These are phyloP conservation scores for Lobosporangium transversale DNA, from an alignment of 192 early-diverging fungal genomes.

Conservation along the genomic window DNA sequence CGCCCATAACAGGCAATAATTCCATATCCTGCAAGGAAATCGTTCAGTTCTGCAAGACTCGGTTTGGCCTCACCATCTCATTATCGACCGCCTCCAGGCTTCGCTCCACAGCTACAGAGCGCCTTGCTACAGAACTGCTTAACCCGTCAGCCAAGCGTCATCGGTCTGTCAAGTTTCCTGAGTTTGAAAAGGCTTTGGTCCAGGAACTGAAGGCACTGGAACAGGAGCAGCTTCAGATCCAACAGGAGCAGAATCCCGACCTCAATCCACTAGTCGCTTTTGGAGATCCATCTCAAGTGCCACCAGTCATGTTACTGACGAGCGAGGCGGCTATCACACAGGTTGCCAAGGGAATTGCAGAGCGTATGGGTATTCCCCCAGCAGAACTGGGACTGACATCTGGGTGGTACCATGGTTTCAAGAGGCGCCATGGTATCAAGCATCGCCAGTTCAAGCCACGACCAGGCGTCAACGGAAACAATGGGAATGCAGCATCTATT, in stretches of 20 bases:
- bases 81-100: slow-evolving; percentile 45
- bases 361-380: slow-evolving; percentile 46
- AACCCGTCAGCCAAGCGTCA: slow-evolving; percentile 50
- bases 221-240: slow-evolving; percentile 46
- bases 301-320: slow-evolving; percentile 44
- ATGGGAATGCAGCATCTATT: not conserved
- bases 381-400: slow-evolving; percentile 46
- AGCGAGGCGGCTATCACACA: slow-evolving; percentile 51
- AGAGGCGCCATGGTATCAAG: slow-evolving; percentile 52
- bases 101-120: slow-evolving; percentile 40
- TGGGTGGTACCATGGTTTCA: slow-evolving; percentile 54
- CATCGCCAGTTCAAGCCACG: slow-evolving; percentile 48
- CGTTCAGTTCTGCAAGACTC: slow-evolving; percentile 53
- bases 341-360: slow-evolving; percentile 51
- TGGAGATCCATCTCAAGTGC: slow-evolving; percentile 20
- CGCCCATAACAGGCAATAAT: slow-evolving; percentile 20
- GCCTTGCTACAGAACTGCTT: slow-evolving; percentile 45
- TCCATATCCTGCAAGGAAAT: slow-evolving; percentile 53
- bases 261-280: not conserved
- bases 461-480: slow-evolving; percentile 2
- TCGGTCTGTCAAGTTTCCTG: slow-evolving; percentile 52
- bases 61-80: slow-evolving; percentile 50
- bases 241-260: slow-evolving; percentile 26
- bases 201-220: slow-evolving; percentile 51
- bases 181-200: slow-evolving; percentile 47